Base-by-base conservation (phyloP, 1,139 yeast genomes). In the Candida neerlandica region DNA sequence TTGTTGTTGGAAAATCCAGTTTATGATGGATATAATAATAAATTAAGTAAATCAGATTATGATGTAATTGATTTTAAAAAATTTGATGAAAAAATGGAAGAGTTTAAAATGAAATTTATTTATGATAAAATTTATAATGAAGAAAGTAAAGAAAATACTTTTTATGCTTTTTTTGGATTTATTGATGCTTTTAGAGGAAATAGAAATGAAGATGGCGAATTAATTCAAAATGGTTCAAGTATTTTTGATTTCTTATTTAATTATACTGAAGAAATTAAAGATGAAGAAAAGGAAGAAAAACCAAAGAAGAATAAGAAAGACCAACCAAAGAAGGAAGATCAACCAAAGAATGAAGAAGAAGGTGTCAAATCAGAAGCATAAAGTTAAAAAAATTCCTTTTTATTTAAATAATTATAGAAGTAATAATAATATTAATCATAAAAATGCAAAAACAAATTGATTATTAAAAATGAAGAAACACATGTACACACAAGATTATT, bases 101-200 rank as follows among this genome's bases (percentile, higher is more conserved):
- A 73, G 0, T 94, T 95, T 77, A 95, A 95, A 71, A 83, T 82
- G 83, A 86, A 86, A 65, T 86, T 78, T 67, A 92, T 94, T 57
- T 94, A 94, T 65, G 97, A 92, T 63, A 90, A 92, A 66, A 91
- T 94, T 51, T 94, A 92, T 64, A 82, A 81, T 41, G 97, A 91
- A 68, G 99, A 94, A 66, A 86, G 82, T 44, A 81, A 81, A 59
- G 97, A 91, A 58, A 90, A 92, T 61, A 88, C 87, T 1, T 92
- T 89, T 70, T 85, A 89, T 56, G 96, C 96, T 0, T 92, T 92
- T 62, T 92, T 88, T 68, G 88, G 89, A 30, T 92, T 88, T 64
- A 85, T 92, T 58, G 98, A 92, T 67, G 82, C 88, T 41, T 89
- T 86, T 67, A 77, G 78, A 49, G 64, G 40, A 15, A 34, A 46